Evolutionary conservation across 2,329 filamentous ascomycete species (phyloP).

Genomic region (Ophiostoma ulmi): DNA sequence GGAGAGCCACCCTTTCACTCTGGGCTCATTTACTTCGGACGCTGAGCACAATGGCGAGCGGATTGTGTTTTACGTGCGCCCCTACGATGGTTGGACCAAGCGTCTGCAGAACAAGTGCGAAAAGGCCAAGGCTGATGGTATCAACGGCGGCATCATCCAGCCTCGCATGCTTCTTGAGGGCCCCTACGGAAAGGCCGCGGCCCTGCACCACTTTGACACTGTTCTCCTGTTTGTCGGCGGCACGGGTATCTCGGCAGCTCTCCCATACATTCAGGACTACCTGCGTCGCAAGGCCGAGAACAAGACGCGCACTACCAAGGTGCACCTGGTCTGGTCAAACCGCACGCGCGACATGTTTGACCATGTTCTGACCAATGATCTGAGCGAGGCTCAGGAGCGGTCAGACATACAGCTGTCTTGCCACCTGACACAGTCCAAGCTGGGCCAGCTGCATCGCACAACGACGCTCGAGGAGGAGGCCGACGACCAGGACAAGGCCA

Average conservation of each 20-base stretch:
- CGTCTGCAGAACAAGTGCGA: constrained; percentile 24
- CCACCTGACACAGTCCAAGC: constrained; percentile 19
- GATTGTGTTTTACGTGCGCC: constrained; percentile 26
- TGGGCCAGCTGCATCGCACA: constrained; percentile 3
- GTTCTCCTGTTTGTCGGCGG: constrained; percentile 28
- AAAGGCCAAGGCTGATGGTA: constrained; percentile 14
- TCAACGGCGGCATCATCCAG: constrained; percentile 12
- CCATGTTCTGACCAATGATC: constrained; percentile 13
- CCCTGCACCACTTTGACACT: constrained; percentile 25
- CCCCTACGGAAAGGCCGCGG: constrained; percentile 27
- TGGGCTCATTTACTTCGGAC: constrained; percentile 31
- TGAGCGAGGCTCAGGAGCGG: constrained; percentile 19
- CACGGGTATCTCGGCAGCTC: constrained; percentile 26
- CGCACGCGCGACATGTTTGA: constrained; percentile 23
- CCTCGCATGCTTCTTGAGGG: constrained; percentile 27
- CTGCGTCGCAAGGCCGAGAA: constrained; percentile 21
- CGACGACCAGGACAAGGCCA: neutral
- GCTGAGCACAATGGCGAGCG: constrained; percentile 18
- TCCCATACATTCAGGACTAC: constrained; percentile 27
- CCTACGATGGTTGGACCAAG: constrained; percentile 28
- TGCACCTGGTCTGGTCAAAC: constrained; percentile 27
- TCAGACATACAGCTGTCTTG: constrained; percentile 19
- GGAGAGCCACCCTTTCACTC: constrained; percentile 50
- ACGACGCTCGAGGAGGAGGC: constrained; percentile 5
- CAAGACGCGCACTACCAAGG: constrained; percentile 24